Base-by-base conservation (phyloP, 2,329 filamentous ascomycete genomes). In the Thielaviopsis musarum region DNA sequence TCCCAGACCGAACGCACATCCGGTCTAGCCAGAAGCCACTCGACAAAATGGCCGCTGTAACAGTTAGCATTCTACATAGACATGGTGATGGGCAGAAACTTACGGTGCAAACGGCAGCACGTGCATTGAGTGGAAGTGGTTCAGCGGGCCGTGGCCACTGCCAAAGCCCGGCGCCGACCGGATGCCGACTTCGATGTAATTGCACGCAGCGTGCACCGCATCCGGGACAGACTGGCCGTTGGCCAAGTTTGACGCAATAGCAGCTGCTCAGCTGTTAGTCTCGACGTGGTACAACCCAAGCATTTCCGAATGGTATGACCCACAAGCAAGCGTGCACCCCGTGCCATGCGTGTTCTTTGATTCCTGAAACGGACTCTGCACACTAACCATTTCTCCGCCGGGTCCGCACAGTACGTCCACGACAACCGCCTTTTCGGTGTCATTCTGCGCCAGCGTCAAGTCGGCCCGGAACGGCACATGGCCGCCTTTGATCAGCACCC, bases 311-410 rank as follows among this genome's bases (percentile, higher is more conserved):
- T 19, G 6, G 12, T 26, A 21, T 56, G 30, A 75, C 83, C 74
- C 70, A 87, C 84, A 95, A 49, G 93, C 93, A 62, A 97, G 77
- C 10, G 90, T 94, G 68, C 93, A 98, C 3, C 93, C 93, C 0
- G 93, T 97, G 0, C 93, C 93, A 67, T 98, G 93, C 0, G 91
- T 97, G 67, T 91, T 91, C 62, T 76, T 84, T 9, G 85, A 89
- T 10, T 76, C 72, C 63, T 88, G 76, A 67, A 86, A 96, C 4
- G 77, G 75, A 48, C 82, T 87, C 69, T 90, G 78, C 55, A 95
- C 78, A 48, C 82, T 73, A 1, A 81, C 74, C 0, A 78, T 69
- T n/a, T 78, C 70, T 0, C 73, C 74, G 0, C 76, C 77, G 0
- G 70, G 71, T 6, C 88, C 86, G 52, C 82, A 81, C 5, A 95